Conservation (phyloP, 176 grass and related monocot genomes). For the Rhynchospora tenuis region DNA sequence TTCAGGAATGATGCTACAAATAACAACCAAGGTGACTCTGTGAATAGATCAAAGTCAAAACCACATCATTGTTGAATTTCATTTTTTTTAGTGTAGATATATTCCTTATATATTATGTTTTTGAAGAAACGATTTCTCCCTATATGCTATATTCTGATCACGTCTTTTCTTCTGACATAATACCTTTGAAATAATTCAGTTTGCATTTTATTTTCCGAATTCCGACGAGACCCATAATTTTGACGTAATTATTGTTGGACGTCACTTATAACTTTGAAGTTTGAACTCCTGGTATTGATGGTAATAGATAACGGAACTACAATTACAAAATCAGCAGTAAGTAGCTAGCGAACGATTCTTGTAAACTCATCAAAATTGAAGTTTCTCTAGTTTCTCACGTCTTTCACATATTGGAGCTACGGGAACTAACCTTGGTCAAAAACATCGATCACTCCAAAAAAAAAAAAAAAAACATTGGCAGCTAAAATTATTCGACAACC, state of each 20-base stretch:
- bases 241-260: neutral
- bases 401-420: too few species aligned
- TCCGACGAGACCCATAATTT: neutral
- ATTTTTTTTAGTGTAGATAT: slow-evolving; percentile 19
- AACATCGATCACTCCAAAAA: too few species aligned
- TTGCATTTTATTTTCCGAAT: neutral
- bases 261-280: neutral
- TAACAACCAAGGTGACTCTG: slow-evolving; percentile 44
- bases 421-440: too few species aligned
- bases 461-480: too few species aligned
- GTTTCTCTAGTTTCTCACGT: neutral
- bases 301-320: neutral
- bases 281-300: neutral
- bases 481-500: too few species aligned
- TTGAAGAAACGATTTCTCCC: slow-evolving; percentile 9
- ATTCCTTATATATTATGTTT: neutral
- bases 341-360: neutral
- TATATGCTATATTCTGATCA: neutral
- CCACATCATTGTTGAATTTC: slow-evolving; percentile 40
- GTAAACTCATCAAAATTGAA: neutral
- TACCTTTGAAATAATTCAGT: neutral
- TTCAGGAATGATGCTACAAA: slow-evolving; percentile 50
- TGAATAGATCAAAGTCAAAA: slow-evolving; percentile 37
- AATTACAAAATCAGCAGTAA: neutral
- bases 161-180: neutral